phyloP scores from a whole-genome alignment of 176 grass and related monocot species.

The Oryza longistaminata region DNA sequence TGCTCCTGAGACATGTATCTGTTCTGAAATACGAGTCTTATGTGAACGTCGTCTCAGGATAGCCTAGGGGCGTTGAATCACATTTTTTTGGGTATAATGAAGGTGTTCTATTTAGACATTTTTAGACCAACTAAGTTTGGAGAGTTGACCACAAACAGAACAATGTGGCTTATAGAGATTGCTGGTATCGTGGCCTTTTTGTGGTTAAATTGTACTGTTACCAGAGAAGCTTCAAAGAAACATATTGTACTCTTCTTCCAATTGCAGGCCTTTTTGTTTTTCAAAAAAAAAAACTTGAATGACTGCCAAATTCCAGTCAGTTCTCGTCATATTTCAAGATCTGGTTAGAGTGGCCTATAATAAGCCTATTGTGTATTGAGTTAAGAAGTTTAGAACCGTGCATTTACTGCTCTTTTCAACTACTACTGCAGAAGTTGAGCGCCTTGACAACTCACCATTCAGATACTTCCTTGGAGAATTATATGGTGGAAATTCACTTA shows the following conservation, averaged over 20 bases:
- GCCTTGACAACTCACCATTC: constrained; percentile 65
- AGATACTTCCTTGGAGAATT: constrained; percentile 92
- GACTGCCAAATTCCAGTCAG: neutral
- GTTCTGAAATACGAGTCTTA: neutral
- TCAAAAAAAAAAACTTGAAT: neutral
- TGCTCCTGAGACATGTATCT: neutral
- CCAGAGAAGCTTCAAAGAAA: neutral
- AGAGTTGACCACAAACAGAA: neutral
- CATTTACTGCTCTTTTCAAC: constrained; percentile 18
- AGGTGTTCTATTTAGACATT: neutral
- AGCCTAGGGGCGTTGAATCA: neutral
- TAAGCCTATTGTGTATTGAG: neutral
- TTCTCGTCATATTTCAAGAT: constrained; percentile 16
- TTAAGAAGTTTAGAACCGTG: neutral
- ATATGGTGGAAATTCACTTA: constrained; percentile 84
- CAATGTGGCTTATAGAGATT: neutral
- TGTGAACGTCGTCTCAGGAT: neutral
- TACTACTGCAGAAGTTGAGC: constrained; percentile 55
- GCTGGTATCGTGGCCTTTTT: neutral
- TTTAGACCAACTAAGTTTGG: neutral
- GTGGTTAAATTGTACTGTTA: neutral
- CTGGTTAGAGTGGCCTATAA: neutral
- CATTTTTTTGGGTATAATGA: neutral
- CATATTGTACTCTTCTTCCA: neutral
- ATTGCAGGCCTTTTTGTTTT: neutral